A percentile compares a stretch with the other conserved stretches of the same genome.
These are phyloP conservation scores for Coniochaeta prunicola DNA, from an alignment of 2,329 filamentous ascomycete species.

Conservation along the genomic window DNA sequence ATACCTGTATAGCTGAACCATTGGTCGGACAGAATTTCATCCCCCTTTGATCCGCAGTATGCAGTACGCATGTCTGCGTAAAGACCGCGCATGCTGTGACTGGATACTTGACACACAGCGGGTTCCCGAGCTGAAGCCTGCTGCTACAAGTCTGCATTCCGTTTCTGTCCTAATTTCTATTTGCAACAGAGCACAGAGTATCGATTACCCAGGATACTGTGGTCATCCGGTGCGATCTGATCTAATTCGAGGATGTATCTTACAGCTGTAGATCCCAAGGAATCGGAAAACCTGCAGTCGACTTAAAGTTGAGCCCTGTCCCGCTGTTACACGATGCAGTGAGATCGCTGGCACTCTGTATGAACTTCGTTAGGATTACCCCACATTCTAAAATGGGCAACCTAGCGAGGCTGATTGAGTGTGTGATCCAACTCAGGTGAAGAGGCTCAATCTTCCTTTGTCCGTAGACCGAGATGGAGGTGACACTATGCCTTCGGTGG, in stretches of 20 bases:
- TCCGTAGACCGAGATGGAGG: not conserved
- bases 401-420: not conserved
- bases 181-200: not conserved
- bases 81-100: not conserved
- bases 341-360: not conserved
- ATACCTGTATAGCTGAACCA: not conserved
- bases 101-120: not conserved
- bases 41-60: no score
- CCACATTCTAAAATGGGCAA: not conserved
- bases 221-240: not conserved
- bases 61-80: not conserved
- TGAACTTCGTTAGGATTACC: not conserved
- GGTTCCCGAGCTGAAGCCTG: not conserved
- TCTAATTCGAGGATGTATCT: not conserved
- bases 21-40: not conserved
- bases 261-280: not conserved
- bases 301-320: not conserved
- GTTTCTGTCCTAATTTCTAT: not conserved
- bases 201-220: not conserved
- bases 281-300: not conserved
- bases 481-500: not conserved
- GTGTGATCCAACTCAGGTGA: not conserved
- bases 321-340: not conserved
- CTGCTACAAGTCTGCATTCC: not conserved
- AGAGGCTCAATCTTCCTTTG: not conserved